Conservation (phyloP, 2,329 filamentous ascomycete genomes). For the Colletotrichum shisoi region DNA sequence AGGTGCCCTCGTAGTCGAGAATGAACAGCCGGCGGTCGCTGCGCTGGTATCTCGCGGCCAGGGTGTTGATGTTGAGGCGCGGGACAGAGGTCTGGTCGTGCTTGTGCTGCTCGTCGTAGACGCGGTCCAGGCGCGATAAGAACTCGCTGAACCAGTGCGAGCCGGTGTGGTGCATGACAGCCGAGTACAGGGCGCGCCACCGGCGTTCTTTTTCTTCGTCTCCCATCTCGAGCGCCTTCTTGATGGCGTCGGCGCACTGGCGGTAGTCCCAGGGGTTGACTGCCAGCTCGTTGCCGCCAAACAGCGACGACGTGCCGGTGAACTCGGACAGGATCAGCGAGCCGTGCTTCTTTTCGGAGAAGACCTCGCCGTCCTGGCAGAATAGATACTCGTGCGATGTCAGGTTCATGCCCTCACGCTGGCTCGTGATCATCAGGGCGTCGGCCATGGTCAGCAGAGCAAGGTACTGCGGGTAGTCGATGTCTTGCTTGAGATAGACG, state of each 20-base stretch:
- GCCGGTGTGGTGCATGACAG: conserved; percentile 83
- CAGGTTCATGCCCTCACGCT: conserved; percentile 96
- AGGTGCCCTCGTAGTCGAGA: conserved; percentile 90
- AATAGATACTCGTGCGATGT: conserved; percentile 94
- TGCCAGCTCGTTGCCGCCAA: conserved; percentile 79
- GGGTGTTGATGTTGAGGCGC: conserved; percentile 73
- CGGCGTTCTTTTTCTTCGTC: conserved; percentile 75
- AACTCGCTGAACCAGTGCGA: conserved; percentile 86
- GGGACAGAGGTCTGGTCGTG: conserved; percentile 88
- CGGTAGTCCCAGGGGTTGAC: conserved; percentile 97
- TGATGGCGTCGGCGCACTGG: conserved; percentile 85
- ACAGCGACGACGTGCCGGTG: conserved; percentile 87
- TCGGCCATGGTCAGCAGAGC: conserved; percentile 89
- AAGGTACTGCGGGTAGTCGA: conserved; percentile 91
- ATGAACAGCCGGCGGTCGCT: conserved; percentile 80
- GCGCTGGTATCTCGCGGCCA: conserved; percentile 71
- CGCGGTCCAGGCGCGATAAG: conserved; percentile 72
- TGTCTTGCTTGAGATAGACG: conserved; percentile 93
- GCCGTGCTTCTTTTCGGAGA: conserved; percentile 78
- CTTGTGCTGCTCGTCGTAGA: conserved; percentile 83
- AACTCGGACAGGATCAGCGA: conserved; percentile 95
- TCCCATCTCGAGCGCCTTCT: conserved; percentile 80
- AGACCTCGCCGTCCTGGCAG: conserved; percentile 82
- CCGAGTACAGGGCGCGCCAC: conserved; percentile 76
- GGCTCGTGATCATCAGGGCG: conserved; percentile 90